Base-by-base conservation (phyloP, 1,284 basidiomycete species). In the Volvariella surrecta region DNA sequence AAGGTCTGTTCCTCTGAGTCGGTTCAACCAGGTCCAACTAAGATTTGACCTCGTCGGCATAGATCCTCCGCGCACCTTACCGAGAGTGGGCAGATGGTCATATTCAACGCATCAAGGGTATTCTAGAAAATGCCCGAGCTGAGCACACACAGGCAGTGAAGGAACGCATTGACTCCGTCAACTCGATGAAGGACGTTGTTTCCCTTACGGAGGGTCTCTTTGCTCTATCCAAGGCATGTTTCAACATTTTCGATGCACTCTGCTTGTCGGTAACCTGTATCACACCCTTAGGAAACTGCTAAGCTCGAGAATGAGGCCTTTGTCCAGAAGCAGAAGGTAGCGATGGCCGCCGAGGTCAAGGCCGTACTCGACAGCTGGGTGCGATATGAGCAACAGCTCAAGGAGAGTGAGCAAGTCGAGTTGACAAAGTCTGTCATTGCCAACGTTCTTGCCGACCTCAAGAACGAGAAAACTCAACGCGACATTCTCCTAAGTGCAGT, bases 331-430 rank as follows among this genome's bases (percentile, higher is more conserved):
- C 95, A 99, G 73, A 88, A 90, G 68, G 83, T 87, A 52, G 81
- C 78, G 40, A 71, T 98, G 55, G 84, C 93, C 31, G 54, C 84
- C 41, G 96, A 99, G 71, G 74, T 97, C 63, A 99, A 98, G 74
- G 56, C 82, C 31, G 94, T 99, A 31, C 80, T 99, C 48, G 96
- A 99, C 76, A 89, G 87, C 62, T 98, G 95, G 94, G 94, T 95
- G 48, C 88, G 95, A 60, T 94, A 82, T 68, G 95, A 99, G 74
- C 93, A 96, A 61, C 90, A 94, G 66, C 76, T 84, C 62, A 92
- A 96, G 71, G 94, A 99, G 76, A 86, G 77, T 58, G 92, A 99
- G 73, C 96, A 99, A 78, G 74, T 79, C 28, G 85, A 90, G 44
- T 82, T 99, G 44, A 86, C 92, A 51, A 84, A 87, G 74, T 70